Percentiles rank a stretch among this genome's conserved stretches.
Conservation (phyloP, 805 yeast species). For the Cyberlindnera mississippiensis region DNA sequence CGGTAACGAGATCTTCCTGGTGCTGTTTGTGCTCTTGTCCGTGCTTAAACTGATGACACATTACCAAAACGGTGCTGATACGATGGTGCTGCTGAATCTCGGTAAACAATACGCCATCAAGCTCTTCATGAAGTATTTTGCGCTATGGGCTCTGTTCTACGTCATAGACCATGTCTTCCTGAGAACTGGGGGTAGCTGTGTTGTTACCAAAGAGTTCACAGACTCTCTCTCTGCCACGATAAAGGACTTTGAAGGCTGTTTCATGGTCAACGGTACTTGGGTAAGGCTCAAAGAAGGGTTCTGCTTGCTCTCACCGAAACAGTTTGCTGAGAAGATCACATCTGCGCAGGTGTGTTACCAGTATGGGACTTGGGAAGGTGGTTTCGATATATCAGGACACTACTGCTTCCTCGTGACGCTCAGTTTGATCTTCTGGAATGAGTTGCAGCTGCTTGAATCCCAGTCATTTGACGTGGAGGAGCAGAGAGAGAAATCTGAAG, state of each 20-base stretch:
- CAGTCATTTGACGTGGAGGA: conserved; percentile 4
- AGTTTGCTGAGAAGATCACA: conserved; percentile 14
- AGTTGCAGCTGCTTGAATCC: conserved; percentile 21
- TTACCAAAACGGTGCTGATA: background rate
- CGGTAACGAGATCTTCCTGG: conserved; percentile 10
- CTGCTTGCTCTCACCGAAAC: conserved; percentile 16
- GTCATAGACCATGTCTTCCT: conserved; percentile 16
- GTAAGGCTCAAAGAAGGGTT: conserved; percentile 11
- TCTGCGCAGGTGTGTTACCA: conserved; percentile 32
- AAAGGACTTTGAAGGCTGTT: conserved; percentile 8
- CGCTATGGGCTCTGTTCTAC: conserved; percentile 9
- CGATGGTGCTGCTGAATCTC: background rate
- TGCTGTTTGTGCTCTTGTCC: background rate
- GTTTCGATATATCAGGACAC: conserved; percentile 55
- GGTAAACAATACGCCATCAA: conserved; percentile 5
- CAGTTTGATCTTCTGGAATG: conserved; percentile 39
- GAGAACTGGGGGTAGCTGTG: conserved; percentile 15
- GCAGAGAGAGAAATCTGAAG: conserved; percentile 1
- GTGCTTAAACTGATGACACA: background rate
- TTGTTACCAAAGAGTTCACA: conserved; percentile 1
- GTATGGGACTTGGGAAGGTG: conserved; percentile 42
- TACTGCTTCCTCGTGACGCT: conserved; percentile 41
- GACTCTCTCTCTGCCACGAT: background rate
- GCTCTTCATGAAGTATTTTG: conserved; percentile 3
- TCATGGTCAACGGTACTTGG: conserved; percentile 22